A percentile compares a stretch with the other conserved stretches of the same genome.
phyloP scores from a whole-genome alignment of 306 rosid species.

The Canavalia ensiformis region DNA sequence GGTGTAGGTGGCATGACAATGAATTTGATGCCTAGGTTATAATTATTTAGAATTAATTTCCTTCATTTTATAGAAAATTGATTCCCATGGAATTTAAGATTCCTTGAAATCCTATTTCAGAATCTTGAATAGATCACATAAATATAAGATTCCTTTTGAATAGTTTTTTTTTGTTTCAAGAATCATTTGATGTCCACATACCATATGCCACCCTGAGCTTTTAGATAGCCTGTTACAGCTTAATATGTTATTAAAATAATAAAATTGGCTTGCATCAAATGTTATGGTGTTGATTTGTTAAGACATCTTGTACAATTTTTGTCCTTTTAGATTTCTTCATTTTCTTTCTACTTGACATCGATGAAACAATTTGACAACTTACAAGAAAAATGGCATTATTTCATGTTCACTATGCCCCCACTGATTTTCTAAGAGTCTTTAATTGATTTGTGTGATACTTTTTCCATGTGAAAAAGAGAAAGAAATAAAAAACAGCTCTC shows the following conservation, averaged over 20 bases:
- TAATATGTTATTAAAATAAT: slow-evolving; percentile 24
- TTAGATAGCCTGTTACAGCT: neutral
- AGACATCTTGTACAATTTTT: neutral
- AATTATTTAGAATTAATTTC: neutral
- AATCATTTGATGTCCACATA: neutral
- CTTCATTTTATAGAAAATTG: slow-evolving; percentile 22
- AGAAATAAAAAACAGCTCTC: slow-evolving; percentile 7
- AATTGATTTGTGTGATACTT: slow-evolving; percentile 25
- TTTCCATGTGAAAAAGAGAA: neutral
- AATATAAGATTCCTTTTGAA: slow-evolving; percentile 2
- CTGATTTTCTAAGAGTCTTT: slow-evolving; percentile 24
- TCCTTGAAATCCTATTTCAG: neutral
- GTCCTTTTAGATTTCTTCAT: slow-evolving; percentile 25
- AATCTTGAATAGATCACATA: neutral
- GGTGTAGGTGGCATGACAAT: neutral
- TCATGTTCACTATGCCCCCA: slow-evolving; percentile 32
- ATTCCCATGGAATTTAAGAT: slow-evolving; percentile 8
- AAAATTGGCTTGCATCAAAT: slow-evolving; percentile 21
- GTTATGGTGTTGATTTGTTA: slow-evolving; percentile 21
- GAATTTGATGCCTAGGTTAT: neutral
- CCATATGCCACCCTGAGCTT: slow-evolving; percentile 25
- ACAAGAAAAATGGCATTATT: slow-evolving; percentile 24
- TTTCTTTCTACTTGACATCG: slow-evolving; percentile 21
- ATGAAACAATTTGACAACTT: slow-evolving; percentile 18
- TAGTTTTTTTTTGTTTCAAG: neutral